Evolutionary conservation across 2,329 filamentous ascomycete genomes (phyloP).

Genomic region (Stagonosporopsis chrysanthemi): DNA sequence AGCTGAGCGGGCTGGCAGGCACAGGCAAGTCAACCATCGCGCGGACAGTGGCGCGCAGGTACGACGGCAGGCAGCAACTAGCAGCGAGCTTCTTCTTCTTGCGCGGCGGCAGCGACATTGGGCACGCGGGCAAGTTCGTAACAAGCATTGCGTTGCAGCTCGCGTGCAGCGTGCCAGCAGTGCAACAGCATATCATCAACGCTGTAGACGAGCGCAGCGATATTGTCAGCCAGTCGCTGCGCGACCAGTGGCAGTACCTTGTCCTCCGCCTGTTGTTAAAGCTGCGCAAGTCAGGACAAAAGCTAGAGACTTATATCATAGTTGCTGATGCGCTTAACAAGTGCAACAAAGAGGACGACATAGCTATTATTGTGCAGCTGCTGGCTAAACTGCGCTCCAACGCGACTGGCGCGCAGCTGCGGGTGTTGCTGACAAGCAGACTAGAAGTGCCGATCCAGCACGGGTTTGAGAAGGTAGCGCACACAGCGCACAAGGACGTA

Average conservation of each 20-base stretch:
- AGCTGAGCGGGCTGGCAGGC: slow-evolving; percentile 28
- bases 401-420: too few relatives aligned
- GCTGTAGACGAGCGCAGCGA: too few relatives aligned
- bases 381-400: too few relatives aligned
- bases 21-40: slow-evolving; percentile 47
- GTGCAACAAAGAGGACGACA: too few relatives aligned
- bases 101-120: slow-evolving; percentile 1
- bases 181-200: too few relatives aligned
- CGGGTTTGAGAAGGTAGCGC: too few relatives aligned
- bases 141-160: slow-evolving; percentile 1
- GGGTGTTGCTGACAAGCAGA: too few relatives aligned
- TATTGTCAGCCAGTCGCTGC: slow-evolving; percentile 20
- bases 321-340: slow-evolving; percentile 43
- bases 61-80: slow-evolving; percentile 12
- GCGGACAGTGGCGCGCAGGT: slow-evolving; percentile 34
- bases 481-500: too few relatives aligned
- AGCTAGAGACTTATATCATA: slow-evolving; percentile 7
- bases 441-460: too few relatives aligned
- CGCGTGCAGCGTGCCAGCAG: neutral
- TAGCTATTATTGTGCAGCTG: too few relatives aligned
- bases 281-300: neutral
- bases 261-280: slow-evolving; percentile 21
- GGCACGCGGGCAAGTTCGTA: neutral
- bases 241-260: slow-evolving; percentile 30
- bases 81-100: slow-evolving; percentile 26